Base-by-base conservation (phyloP, 2,329 filamentous ascomycete genomes). In the Chrysosporium keratinophilum region DNA sequence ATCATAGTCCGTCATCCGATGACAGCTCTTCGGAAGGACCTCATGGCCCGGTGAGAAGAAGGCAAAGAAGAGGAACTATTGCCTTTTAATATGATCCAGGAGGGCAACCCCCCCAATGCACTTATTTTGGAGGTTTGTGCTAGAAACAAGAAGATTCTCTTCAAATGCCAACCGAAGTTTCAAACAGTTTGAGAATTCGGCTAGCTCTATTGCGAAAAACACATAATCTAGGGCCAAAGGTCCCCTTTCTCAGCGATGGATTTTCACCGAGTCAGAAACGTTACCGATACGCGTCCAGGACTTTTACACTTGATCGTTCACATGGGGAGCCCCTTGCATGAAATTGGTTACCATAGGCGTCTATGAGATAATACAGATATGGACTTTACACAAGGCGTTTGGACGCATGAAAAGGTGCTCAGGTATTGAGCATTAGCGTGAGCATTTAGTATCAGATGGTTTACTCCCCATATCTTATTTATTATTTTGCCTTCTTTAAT, bases 21-120 rank as follows among this genome's bases (percentile, higher is more conserved):
- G 41, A 45, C 34, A 52, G 50, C 40, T 52, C 50, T 46, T 52
- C 50, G 7, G 50, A 52, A 12, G 50, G 17, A 4, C 41, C 43
- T 23, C 50, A 44, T 5, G 34, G 40, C 10, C 23, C 34, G n/a
- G 33, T 46, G 15, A 33, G 42, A n/a, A 31, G 42, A 33, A 34
- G 42, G 15, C 50, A 46, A 52, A 46, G 50, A 45, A 31, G 19
- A 45, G 10, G 17, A 39, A 15, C 11, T 28, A 28, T 7, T 7
- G 23, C 23, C 23, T 28, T 28, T 28, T 28, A 28, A 7, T 7
- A 28, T 4, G 3, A 28, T 28, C 7, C n/a, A n/a, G n/a, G n/a
- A n/a, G n/a, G n/a, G n/a, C n/a, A n/a, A n/a, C n/a, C n/a, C n/a
- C n/a, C n/a, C n/a, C n/a, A n/a, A n/a, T n/a, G n/a, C n/a, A n/a